Base-by-base conservation (phyloP, 306 rosid species). In the Comarum palustre region DNA sequence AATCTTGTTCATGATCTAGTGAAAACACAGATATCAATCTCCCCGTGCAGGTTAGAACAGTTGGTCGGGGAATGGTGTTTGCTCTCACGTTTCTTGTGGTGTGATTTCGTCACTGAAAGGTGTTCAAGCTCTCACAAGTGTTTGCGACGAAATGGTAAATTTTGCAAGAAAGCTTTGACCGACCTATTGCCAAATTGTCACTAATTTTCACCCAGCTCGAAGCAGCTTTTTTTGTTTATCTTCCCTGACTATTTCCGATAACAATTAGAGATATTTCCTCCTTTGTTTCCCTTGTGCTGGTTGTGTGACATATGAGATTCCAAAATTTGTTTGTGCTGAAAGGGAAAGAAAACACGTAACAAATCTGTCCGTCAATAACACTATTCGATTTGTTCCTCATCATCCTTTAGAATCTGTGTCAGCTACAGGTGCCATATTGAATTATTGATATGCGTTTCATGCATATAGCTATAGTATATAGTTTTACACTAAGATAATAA, bases 231-330 rank as follows among this genome's bases (percentile, higher is more conserved):
- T 38, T 38, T 38, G 6, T 38, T 38, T 6, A 6, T 38, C 41
- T 6, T 6, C 41, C 34, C 2, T 1, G 0, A 38, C 41, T 38
- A 38, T 38, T 38, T 55, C 2, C 5, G 7, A 4, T 24, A 22
- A 22, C 13, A 55, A 24, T 10, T 4, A 27, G 39, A 27, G 38
- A 27, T 15, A 29, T 59, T 29, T 27, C 11, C 32, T 15, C 8
- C 38, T 29, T 16, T 27, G 6, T 27, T 12, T 12, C n/a, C 41
- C 41, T 5, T 31, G 41, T 29, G 42, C 42, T 32, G 41, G 16
- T 61, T 61, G 66, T 43, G 42, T 61, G 61, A 55, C 57, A 55
- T 55, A 24, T 55, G 16, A 55, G 31, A 55, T 55, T 55, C 32
- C 16, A 55, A 55, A 24, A 55, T 9, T 8, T 24, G 61, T 55